A percentile compares a stretch with the other conserved stretches of the same genome.
These are phyloP conservation scores for Penicillium odoratum DNA, from an alignment of 495 filamentous ascomycete species.

Conservation along the genomic window DNA sequence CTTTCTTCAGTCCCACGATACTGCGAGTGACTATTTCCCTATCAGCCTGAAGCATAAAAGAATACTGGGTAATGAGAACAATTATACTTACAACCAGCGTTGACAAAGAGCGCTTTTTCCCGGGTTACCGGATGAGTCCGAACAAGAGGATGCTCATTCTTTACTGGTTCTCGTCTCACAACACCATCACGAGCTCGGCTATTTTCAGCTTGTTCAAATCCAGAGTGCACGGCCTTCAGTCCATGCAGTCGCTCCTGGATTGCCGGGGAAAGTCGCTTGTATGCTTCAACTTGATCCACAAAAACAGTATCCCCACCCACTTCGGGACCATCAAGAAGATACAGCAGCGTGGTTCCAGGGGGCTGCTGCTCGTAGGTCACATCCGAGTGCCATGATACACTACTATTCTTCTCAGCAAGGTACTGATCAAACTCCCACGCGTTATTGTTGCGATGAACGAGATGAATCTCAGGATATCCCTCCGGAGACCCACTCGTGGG, in stretches of 20 bases:
- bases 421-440: conserved; percentile 57
- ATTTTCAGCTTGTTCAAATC: conserved; percentile 64
- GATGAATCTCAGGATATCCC: conserved; percentile 71
- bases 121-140: conserved; percentile 80
- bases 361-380: conserved; percentile 81
- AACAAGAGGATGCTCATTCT: conserved; percentile 70
- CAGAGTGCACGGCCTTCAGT: conserved; percentile 74
- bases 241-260: conserved; percentile 75
- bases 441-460: conserved; percentile 72
- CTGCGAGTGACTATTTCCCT: conserved; percentile 58
- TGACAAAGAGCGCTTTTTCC: conserved; percentile 80
- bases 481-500: conserved; percentile 71
- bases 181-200: conserved; percentile 57
- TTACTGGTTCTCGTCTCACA: conserved; percentile 68
- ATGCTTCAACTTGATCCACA: conserved; percentile 70
- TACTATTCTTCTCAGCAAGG: conserved; percentile 64
- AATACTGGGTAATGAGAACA: neutral
- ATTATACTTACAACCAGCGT: conserved; percentile 66
- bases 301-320: conserved; percentile 81
- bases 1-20: conserved; percentile 74
- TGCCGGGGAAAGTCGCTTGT: conserved; percentile 69
- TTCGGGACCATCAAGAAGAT: conserved; percentile 73
- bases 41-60: neutral
- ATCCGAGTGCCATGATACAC: conserved; percentile 81
- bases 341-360: conserved; percentile 83